Conservation (phyloP, 179 eudicot genomes). For the Silene noctiflora region DNA sequence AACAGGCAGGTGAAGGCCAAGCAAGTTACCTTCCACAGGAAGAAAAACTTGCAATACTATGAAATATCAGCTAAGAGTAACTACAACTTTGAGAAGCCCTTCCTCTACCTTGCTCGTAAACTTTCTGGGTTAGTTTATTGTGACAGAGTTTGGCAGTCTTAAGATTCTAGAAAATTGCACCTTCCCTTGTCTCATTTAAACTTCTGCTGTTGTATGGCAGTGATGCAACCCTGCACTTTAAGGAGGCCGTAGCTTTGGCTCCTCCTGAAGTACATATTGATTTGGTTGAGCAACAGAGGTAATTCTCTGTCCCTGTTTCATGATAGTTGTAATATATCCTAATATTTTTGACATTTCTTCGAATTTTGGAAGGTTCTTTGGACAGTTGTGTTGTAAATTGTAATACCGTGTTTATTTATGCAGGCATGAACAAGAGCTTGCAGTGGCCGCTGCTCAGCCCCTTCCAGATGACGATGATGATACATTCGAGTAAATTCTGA, state of each 20-base stretch:
- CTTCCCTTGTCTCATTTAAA: neutral
- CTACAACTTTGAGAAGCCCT: slow-evolving; percentile 11
- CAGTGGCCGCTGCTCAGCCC: slow-evolving; percentile 8
- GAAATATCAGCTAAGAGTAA: slow-evolving; percentile 5
- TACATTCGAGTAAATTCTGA: neutral
- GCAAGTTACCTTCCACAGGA: slow-evolving; percentile 15
- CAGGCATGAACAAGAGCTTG: slow-evolving; percentile 12
- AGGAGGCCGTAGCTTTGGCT: neutral
- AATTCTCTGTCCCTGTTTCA: neutral
- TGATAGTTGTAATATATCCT: too few species aligned
- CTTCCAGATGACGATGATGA: slow-evolving; percentile 14
- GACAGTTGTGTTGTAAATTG: too few species aligned
- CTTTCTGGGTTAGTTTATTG: slow-evolving; percentile 7
- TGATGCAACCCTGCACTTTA: neutral
- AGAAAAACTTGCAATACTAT: slow-evolving; percentile 9
- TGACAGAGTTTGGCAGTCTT: neutral
- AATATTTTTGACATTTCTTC: neutral
- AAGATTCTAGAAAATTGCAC: neutral
- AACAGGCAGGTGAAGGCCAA: slow-evolving; percentile 9
- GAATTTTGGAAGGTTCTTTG: too few species aligned
- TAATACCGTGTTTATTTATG: neutral
- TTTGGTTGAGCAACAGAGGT: slow-evolving; percentile 11
- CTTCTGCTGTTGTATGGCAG: neutral
- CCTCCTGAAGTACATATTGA: slow-evolving; percentile 12
- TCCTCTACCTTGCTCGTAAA: slow-evolving; percentile 15